Percentiles rank a stretch among this genome's conserved stretches.
Conservation (phyloP, 371 early-diverging fungal species). For the Rhizopus delemar region DNA sequence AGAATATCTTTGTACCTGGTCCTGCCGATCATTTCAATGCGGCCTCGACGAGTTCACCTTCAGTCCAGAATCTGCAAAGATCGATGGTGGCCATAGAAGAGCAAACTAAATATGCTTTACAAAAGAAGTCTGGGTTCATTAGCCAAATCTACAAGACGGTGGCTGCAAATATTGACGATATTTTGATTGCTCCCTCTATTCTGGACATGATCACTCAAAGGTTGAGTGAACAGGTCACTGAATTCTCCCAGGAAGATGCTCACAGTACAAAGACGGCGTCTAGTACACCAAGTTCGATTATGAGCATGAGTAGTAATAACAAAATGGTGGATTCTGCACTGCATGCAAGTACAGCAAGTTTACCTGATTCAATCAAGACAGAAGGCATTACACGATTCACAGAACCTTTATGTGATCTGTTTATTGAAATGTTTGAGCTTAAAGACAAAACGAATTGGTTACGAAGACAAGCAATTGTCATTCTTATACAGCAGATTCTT, state of each 20-base stretch:
- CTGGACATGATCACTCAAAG: constrained; percentile 73
- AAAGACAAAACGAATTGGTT: constrained; percentile 87
- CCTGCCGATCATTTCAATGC: constrained; percentile 25
- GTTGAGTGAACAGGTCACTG: constrained; percentile 68
- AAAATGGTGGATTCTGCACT: neutral
- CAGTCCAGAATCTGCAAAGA: constrained; percentile 29
- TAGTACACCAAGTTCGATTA: constrained; percentile 13
- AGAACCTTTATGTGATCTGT: constrained; percentile 77
- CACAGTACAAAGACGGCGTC: constrained; percentile 5
- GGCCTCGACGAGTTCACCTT: constrained; percentile 16
- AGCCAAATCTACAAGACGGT: constrained; percentile 73
- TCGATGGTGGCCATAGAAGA: constrained; percentile 12
- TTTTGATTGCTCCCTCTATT: constrained; percentile 68
- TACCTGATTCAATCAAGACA: constrained; percentile 28
- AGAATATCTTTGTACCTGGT: constrained; percentile 54
- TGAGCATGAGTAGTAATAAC: constrained; percentile 1
- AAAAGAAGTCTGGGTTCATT: constrained; percentile 53
- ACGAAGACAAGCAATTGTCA: constrained; percentile 80
- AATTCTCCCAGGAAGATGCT: constrained; percentile 40
- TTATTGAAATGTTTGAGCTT: constrained; percentile 87
- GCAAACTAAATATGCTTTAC: neutral
- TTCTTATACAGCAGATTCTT: constrained; percentile 81
- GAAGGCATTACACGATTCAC: constrained; percentile 62
- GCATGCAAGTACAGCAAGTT: constrained; percentile 6
- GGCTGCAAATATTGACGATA: constrained; percentile 68